Evolutionary conservation across 1,139 yeast genomes (phyloP), one percentile per base, ranked within the genome.

Genomic region (Yamadazyma atmosphaerica): DNA sequence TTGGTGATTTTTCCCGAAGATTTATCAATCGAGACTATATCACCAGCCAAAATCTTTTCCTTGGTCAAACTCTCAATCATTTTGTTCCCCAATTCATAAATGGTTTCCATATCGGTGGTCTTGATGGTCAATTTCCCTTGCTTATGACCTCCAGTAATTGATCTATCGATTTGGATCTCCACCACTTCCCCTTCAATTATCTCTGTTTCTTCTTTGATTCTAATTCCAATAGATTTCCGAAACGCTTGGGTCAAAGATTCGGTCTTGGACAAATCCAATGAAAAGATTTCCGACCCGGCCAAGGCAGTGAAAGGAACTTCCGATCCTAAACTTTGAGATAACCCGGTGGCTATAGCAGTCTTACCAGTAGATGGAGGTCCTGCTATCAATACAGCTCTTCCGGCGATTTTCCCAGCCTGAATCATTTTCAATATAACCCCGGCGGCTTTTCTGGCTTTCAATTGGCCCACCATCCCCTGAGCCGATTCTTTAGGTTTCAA

Each of bases 301-400:
- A 94, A 76, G 10, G 95, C 89, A 8, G 98, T 92, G 63, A 94
- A 94, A 32, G 98, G 98, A 32, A 94, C 97, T 53, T 90, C 96
- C 15, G 68, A 57, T 11, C 98, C 98, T 50, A 94, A 74, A 35
- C 82, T 80, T 62, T 92, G 98, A 10, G 96, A 78, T 42, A 92
- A 72, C 21, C 97, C 99, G 92, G 90, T 89, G 21, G 99, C 99
- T 55, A 94, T 83, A 37, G 99, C 99, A 9, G 99, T 94, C 62
- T 94, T 94, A 62, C 99, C 99, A 2, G 98, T 94, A 1, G 96
- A 86, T 24, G 98, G 98, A 8, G 98, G 98, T 6, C 99, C 99
- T 0, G 98, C 98, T 46, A 94, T 77, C 50, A 94, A 69, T 23
- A 90, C 94, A 1, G 98, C 98, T 50, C 98, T 79, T 14, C 99